Conservation (phyloP, 1,139 yeast species). For the Hyphopichia wangnamkhiaoensis region DNA sequence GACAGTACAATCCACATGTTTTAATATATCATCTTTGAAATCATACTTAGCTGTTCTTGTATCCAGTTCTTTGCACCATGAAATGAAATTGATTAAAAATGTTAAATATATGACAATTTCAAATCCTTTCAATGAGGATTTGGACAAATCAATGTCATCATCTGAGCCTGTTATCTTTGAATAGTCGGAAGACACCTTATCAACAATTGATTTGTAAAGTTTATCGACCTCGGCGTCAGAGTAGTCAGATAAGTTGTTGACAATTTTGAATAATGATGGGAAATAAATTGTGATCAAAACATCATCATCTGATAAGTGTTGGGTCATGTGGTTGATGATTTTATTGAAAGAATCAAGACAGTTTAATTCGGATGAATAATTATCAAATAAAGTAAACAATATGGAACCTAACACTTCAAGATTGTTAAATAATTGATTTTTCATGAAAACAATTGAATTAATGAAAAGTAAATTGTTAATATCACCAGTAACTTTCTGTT, state of each 20-base stretch:
- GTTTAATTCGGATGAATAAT: slow-evolving; percentile 31
- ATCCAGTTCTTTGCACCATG: slow-evolving; percentile 62
- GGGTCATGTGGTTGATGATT: slow-evolving; percentile 29
- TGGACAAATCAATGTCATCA: slow-evolving; percentile 46
- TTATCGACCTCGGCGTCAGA: slow-evolving; percentile 24
- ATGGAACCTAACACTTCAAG: slow-evolving; percentile 76
- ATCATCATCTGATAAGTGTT: slow-evolving; percentile 58
- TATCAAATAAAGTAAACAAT: slow-evolving; percentile 49
- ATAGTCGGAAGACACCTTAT: slow-evolving; percentile 22
- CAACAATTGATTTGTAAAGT: slow-evolving; percentile 27
- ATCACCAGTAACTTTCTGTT: slow-evolving; percentile 52
- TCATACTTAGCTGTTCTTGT: slow-evolving; percentile 51
- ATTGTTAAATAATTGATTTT: slow-evolving; percentile 60
- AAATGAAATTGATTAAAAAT: slow-evolving; percentile 64
- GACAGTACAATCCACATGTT: slow-evolving; percentile 39
- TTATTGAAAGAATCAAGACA: slow-evolving; percentile 34
- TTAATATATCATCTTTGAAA: slow-evolving; percentile 47
- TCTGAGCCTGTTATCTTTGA: slow-evolving; percentile 14
- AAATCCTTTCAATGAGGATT: slow-evolving; percentile 57
- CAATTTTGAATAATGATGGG: slow-evolving; percentile 57
- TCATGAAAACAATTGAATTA: slow-evolving; percentile 56
- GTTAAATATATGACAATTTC: slow-evolving; percentile 48
- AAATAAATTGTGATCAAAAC: slow-evolving; percentile 61
- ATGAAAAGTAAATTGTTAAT: slow-evolving; percentile 50
- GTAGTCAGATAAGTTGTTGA: slow-evolving; percentile 28